These are phyloP conservation scores for Carex kokanica DNA, from an alignment of 176 grass and related monocot species.

Conservation along the genomic window DNA sequence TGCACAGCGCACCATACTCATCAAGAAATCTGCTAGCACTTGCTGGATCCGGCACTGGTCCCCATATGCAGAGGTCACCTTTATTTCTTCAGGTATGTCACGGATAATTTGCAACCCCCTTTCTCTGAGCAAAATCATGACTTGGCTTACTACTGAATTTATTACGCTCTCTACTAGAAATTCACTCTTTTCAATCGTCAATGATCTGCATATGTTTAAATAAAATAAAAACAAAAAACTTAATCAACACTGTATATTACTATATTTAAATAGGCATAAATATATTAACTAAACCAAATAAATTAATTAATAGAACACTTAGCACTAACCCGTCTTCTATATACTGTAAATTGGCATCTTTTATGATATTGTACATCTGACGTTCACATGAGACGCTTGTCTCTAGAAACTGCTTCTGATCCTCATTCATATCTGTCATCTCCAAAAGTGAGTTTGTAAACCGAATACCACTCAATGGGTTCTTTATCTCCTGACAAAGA, in stretches of 20 bases:
- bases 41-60: slow-evolving; percentile 96
- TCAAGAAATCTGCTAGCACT: slow-evolving; percentile 84
- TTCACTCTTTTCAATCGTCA: slow-evolving; percentile 77
- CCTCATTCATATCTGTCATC: slow-evolving; percentile 79
- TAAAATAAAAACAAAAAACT: slow-evolving; percentile 18
- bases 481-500: slow-evolving; percentile 98
- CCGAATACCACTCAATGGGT: slow-evolving; percentile 81
- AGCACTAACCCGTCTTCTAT: slow-evolving; percentile 80
- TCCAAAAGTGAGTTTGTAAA: slow-evolving; percentile 88
- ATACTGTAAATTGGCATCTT: slow-evolving; percentile 67
- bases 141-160: slow-evolving; percentile 94
- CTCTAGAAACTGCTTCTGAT: slow-evolving; percentile 95
- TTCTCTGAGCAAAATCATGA: slow-evolving; percentile 87
- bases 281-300: background rate
- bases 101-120: slow-evolving; percentile 85
- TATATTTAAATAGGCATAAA: slow-evolving; percentile 14
- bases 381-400: slow-evolving; percentile 82
- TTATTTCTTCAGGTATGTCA: slow-evolving; percentile 97
- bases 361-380: slow-evolving; percentile 86
- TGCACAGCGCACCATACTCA: slow-evolving; percentile 75
- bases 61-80: slow-evolving; percentile 61
- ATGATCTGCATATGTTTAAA: slow-evolving; percentile 50
- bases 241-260: slow-evolving; percentile 17
- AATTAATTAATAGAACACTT: background rate
- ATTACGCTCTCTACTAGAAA: slow-evolving; percentile 79